Conservation (phyloP, 345 rosid genomes). For the Excoecaria agallocha region DNA sequence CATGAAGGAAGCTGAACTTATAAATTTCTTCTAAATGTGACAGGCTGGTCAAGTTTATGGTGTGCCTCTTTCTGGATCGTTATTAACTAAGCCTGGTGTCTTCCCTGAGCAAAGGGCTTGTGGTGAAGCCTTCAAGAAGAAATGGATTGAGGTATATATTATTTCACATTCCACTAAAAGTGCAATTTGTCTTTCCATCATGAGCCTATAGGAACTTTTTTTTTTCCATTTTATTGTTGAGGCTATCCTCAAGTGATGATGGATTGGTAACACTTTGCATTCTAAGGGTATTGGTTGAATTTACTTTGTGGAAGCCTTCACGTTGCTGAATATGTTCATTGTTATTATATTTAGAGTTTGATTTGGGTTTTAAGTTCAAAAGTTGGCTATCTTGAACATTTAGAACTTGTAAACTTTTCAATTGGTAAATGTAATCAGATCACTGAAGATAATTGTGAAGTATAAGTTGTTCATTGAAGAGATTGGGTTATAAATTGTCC, state of each 20-base stretch:
- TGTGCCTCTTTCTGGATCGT: conserved; percentile 83
- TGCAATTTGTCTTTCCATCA: not conserved
- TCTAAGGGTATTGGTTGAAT: not conserved
- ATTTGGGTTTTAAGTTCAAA: not conserved
- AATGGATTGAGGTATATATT: conserved; percentile 86
- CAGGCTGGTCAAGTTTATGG: conserved; percentile 99
- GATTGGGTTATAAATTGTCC: not conserved
- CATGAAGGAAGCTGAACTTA: not conserved
- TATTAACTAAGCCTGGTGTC: conserved; percentile 68
- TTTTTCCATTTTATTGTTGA: no score
- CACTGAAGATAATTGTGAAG: not conserved
- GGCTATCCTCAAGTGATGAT: not conserved
- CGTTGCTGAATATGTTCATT: not conserved
- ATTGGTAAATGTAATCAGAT: not conserved
- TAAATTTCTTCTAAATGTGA: conserved; percentile 21
- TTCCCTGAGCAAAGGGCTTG: conserved; percentile 83
- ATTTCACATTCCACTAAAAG: not conserved
- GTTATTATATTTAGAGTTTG: not conserved
- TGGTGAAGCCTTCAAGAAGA: conserved; percentile 79
- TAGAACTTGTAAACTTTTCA: not conserved
- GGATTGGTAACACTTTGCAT: not conserved
- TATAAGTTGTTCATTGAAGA: not conserved
- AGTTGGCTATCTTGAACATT: not conserved
- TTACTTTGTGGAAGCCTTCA: not conserved
- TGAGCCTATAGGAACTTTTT: no score